Base-by-base conservation (phyloP, 2,329 filamentous ascomycete genomes). In the Aspergillus spinulosporus region DNA sequence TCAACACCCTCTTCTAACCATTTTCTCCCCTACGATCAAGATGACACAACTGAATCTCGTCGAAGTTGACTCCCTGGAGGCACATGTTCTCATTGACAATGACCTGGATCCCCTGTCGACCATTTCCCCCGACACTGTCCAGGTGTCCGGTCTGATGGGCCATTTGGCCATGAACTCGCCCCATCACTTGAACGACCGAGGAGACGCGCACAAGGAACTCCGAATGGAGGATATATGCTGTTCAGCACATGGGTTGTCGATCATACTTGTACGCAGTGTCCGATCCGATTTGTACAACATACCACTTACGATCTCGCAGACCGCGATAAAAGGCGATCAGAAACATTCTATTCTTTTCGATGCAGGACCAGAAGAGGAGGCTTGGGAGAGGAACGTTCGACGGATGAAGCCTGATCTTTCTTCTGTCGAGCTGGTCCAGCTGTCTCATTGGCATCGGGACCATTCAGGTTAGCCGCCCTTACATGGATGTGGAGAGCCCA, bases 401-500 rank as follows among this genome's bases (percentile, higher is more conserved):
- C 71, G 80, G 1, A 64, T 82, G 14, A 65, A 70, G 26, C 68
- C 76, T 1, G 72, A 80, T 61, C 64, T 81, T 3, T 66, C 72
- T 1, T 60, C 65, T 0, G 69, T 84, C 26, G 80, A 82, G 59
- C 56, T 76, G 11, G 74, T 82, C 21, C 74, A 81, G 46, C 67
- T 83, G 28, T 80, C 78, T 4, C 78, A 82, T 61, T 82, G 81
- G 81, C 80, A 84, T 68, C 74, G 81, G 39, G 80, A 84, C 59
- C 80, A 84, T 60, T 82, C 80, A 28, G 79, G 79, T 75, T 49
- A 12, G 63, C 60, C 21, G 21, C 21, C 21, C 29, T 15, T 21
- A 11, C 40, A 6, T 12, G 37, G 3, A 28, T 8, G 36, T 39
- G 8, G 37, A 31, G n/a, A 1, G 45, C 14, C 21, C 7, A 8